phyloP scores from a whole-genome alignment of 805 yeast genomes.

The Clavispora fructus region DNA sequence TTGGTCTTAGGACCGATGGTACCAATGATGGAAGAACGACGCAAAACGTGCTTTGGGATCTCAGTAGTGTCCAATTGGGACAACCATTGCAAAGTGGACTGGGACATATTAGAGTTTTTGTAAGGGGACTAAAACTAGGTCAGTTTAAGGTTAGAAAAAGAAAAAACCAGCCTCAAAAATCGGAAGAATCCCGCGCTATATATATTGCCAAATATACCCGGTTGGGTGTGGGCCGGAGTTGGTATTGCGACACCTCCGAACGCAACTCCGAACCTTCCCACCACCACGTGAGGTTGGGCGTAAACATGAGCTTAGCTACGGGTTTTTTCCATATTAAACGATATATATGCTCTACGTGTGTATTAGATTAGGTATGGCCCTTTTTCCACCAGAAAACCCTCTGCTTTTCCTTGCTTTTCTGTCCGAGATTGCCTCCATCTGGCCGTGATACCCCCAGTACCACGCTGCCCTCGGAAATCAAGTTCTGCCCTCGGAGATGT shows the following conservation, averaged over 20 bases:
- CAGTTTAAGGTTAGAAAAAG: not conserved
- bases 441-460: not conserved
- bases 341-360: too few species aligned
- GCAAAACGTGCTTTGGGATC: slow-evolving; percentile 71
- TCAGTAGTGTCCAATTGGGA: slow-evolving; percentile 66
- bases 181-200: slow-evolving; percentile 6
- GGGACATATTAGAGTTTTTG: slow-evolving; percentile 26
- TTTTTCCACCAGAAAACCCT: not conserved
- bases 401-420: not conserved
- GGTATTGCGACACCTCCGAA: slow-evolving; percentile 11
- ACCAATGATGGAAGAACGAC: slow-evolving; percentile 96
- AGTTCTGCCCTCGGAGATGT: not conserved
- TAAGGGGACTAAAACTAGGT: not conserved
- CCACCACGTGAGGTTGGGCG: not conserved
- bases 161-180: slow-evolving; percentile 8
- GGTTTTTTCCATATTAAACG: too few species aligned
- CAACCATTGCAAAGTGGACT: slow-evolving; percentile 70
- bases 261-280: not conserved
- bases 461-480: not conserved
- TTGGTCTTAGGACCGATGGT: slow-evolving; percentile 99
- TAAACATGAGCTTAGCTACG: not conserved
- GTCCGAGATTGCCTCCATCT: too few species aligned
- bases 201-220: slow-evolving; percentile 13
- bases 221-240: slow-evolving; percentile 26
- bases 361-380: not conserved